Base-by-base conservation (phyloP, 2,329 filamentous ascomycete species). In the Trichoderma aggressivum region DNA sequence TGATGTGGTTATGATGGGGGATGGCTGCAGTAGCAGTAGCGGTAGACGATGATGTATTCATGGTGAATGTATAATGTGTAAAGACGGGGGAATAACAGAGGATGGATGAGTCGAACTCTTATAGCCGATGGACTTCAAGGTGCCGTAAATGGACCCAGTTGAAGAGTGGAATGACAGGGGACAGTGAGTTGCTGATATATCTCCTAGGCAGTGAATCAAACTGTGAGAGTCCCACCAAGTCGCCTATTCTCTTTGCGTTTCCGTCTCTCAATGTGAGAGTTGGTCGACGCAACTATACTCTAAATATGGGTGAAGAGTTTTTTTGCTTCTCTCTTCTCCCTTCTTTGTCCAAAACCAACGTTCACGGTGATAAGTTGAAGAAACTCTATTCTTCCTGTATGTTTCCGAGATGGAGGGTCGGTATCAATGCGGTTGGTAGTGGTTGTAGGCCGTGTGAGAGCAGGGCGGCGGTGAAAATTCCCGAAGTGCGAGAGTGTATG, bases 21-120 rank as follows among this genome's bases (percentile, higher is more conserved):
- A 50, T 24, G 3, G 47, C 47, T 53, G 21, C 47, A 24, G 47
- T 14, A 24, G n/a, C 47, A 24, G 47, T 24, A 24, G n/a, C 21
- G 11, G 61, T 18, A 6, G 61, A 50, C 7, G 63, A 26, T 68
- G 70, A 65, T 18, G 59, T 43, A 39, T 71, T 59, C 73, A 74
- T 72, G 16, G 55, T 59, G 39, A 60, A 47, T 36, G 10, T 55
- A 16, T 30, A 24, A 59, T 24, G n/a, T n/a, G 5, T 55, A 2
- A 65, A 36, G 28, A 30, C 12, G 7, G 24, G 8, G 4, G 12
- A 18, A n/a, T 28, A 36, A 62, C 8, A 55, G 43, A 24, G 36
- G 60, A n/a, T n/a, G 21, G 34, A 30, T 28, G 34, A 61, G 3
- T 4, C 14, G 2, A 55, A 26, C 62, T 65, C 47, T 65, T 65